phyloP scores from a whole-genome alignment of 768 basidiomycete species.

The Termitomyces sp. region DNA sequence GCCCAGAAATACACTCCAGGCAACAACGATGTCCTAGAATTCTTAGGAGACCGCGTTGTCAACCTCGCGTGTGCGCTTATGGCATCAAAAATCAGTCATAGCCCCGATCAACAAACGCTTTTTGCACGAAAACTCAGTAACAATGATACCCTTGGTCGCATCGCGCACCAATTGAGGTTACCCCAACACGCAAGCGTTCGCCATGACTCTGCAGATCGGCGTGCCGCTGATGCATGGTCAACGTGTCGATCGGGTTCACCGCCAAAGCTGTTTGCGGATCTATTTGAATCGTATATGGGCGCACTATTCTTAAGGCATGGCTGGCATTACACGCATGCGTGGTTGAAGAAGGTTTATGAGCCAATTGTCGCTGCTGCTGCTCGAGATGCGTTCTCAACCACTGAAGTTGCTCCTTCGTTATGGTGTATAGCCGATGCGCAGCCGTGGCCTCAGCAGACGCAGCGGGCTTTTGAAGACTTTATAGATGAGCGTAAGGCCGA shows the following conservation, averaged over 20 bases:
- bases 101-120: slow-evolving; percentile 23
- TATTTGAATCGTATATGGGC: slow-evolving; percentile 25
- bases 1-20: slow-evolving; percentile 15
- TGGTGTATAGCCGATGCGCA: slow-evolving; percentile 1
- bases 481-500: background rate
- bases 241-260: slow-evolving; percentile 12
- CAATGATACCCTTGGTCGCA: slow-evolving; percentile 25
- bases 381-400: slow-evolving; percentile 14
- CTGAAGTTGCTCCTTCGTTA: background rate
- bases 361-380: slow-evolving; percentile 19
- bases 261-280: slow-evolving; percentile 25
- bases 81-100: slow-evolving; percentile 20
- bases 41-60: slow-evolving; percentile 25
- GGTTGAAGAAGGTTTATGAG: slow-evolving; percentile 18
- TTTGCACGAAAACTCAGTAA: slow-evolving; percentile 19
- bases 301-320: slow-evolving; percentile 24
- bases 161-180: slow-evolving; percentile 21
- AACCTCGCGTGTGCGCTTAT: slow-evolving; percentile 23
- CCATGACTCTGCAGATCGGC: slow-evolving; percentile 13
- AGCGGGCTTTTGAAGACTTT: slow-evolving; percentile 4
- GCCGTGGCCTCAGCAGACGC: background rate
- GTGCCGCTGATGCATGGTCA: slow-evolving; percentile 16
- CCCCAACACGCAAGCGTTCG: slow-evolving; percentile 20
- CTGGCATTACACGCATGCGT: slow-evolving; percentile 17
- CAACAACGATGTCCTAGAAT: slow-evolving; percentile 28